These are phyloP conservation scores for Ophiocordyceps camponoti-saundersi DNA, from an alignment of 2,329 filamentous ascomycete genomes.

Conservation along the genomic window DNA sequence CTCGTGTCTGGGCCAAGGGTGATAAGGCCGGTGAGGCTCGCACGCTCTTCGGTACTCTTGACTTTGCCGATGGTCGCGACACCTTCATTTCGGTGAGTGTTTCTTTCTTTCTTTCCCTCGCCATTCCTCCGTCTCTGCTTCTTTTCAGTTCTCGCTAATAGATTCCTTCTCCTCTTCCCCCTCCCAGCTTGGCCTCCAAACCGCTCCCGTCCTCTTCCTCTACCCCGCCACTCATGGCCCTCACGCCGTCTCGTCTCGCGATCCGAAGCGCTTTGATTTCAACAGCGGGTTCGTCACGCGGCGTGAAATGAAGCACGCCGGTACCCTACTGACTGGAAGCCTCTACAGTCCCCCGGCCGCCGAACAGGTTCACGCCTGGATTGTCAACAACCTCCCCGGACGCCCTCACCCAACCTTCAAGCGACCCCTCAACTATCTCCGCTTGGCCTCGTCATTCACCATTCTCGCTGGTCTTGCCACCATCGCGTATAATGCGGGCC, in stretches of 20 bases:
- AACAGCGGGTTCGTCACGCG: conserved; percentile 45
- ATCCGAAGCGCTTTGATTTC: conserved; percentile 75
- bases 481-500: conserved; percentile 51
- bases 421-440: conserved; percentile 76
- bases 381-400: conserved; percentile 61
- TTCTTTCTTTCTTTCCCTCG: neutral
- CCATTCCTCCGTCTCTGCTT: neutral
- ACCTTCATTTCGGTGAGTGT: conserved; percentile 67
- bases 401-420: conserved; percentile 61
- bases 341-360: conserved; percentile 48
- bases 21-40: conserved; percentile 59
- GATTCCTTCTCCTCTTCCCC: neutral
- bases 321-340: neutral
- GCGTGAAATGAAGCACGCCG: neutral
- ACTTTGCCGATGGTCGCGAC: conserved; percentile 70
- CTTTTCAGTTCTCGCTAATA: neutral
- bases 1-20: conserved; percentile 73
- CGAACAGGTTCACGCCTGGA: conserved; percentile 64
- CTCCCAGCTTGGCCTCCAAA: conserved; percentile 72
- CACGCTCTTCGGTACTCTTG: conserved; percentile 67
- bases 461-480: conserved; percentile 55
- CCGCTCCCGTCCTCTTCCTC: conserved; percentile 74
- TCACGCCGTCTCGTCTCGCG: conserved; percentile 50
- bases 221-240: conserved; percentile 76
- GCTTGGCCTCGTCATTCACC: conserved; percentile 50